Evolutionary conservation across 345 rosid species (phyloP), one percentile per base, ranked within the genome.

Genomic region (Lepidium aucheri): DNA sequence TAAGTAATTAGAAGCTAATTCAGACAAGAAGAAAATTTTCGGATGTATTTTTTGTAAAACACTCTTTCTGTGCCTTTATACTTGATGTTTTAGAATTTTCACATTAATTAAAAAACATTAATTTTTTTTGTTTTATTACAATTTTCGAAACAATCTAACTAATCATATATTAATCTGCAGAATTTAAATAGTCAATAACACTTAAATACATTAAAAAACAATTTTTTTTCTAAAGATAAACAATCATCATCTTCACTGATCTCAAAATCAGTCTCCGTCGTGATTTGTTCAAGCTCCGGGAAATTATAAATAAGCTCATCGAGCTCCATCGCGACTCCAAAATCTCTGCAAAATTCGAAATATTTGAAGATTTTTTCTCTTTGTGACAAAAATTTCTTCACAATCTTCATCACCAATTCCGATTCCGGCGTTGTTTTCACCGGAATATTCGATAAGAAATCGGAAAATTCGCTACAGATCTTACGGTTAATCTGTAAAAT

Each of bases 311-410:
- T 57, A 5, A 84, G 63, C 16, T 76, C 61, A 57, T 77, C 76
- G 32, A 86, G 83, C 15, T 65, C 66, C 22, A 35, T 41, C 15
- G 72, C 38, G 35, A 82, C 77, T 0, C 87, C 91, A 2, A 77
- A 77, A 2, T 28, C 69, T 60, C 42, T 59, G 69, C 91, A 88
- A 14, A 79, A 77, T 4, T 86, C 74, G 12, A 86, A 79, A 63
- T 56, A 91, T 5, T 4, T 17, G 4, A 76, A 26, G 14, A 91
- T 72, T 5, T 82, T 68, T 15, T 83, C 82, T 2, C 65, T 79
- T 33, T 91, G 93, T 8, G 12, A 52, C 16, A 57, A 78, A 3
- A 85, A 82, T 63, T 82, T 84, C 0, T 61, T 76, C 43, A 85
- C 80, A 32, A 83, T 54, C 46, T 40, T 60, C 47, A 82, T 69